These are phyloP conservation scores for Penicillium bialowiezense DNA, from an alignment of 495 filamentous ascomycete genomes.

Conservation along the genomic window DNA sequence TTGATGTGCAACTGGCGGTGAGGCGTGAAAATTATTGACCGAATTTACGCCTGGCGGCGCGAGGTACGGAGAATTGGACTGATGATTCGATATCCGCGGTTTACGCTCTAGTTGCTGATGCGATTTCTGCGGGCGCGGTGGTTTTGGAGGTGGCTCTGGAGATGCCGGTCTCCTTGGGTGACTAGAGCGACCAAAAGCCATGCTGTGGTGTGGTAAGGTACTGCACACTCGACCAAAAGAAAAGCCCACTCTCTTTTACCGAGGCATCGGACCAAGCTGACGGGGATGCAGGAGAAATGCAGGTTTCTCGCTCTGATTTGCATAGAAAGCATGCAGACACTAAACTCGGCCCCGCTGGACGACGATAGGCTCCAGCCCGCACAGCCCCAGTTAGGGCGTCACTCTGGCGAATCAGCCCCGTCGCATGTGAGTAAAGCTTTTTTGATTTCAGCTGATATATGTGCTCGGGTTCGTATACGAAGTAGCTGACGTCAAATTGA, in stretches of 20 bases:
- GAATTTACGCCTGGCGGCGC: not conserved
- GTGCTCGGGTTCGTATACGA: no score
- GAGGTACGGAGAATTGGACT: not conserved
- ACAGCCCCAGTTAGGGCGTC: conserved; percentile 3
- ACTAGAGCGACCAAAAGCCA: conserved; percentile 2
- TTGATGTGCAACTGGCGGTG: not conserved
- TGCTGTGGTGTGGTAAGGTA: no score
- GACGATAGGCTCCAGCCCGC: not conserved
- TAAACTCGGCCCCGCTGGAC: not conserved
- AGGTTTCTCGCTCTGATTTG: conserved; percentile 2
- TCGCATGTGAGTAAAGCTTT: not conserved
- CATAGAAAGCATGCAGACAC: not conserved
- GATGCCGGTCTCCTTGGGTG: not conserved
- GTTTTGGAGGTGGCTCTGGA: conserved; percentile 2
- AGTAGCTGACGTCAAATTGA: no score
- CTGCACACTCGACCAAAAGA: no score
- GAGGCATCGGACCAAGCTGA: not conserved
- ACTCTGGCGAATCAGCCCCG: not conserved
- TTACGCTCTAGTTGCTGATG: not conserved
- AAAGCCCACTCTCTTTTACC: no score
- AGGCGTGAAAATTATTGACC: not conserved
- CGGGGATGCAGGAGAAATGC: conserved; percentile 2
- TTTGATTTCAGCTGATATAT: not conserved
- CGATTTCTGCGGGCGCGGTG: conserved; percentile 1
- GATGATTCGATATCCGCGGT: not conserved